Conservation (phyloP, 139 green algal genomes). For the Micromonas commoda region DNA sequence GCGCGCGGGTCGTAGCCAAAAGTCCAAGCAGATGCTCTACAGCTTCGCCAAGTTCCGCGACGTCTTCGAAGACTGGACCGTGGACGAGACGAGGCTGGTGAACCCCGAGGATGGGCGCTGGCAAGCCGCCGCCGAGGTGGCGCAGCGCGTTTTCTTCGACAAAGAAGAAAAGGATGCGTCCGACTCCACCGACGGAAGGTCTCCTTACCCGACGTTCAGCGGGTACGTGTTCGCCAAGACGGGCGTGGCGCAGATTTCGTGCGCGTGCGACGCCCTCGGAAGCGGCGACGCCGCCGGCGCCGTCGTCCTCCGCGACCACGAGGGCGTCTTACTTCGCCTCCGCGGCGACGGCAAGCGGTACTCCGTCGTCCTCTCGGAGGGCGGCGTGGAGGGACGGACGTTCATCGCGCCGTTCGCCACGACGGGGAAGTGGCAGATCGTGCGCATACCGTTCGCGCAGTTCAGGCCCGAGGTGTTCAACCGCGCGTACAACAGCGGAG, state of each 20-base stretch:
- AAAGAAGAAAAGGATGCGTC: not conserved
- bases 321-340: slow-evolving; percentile 74
- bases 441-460: slow-evolving; percentile 72
- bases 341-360: slow-evolving; percentile 79
- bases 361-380: slow-evolving; percentile 48
- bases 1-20: slow-evolving; percentile 32
- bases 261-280: slow-evolving; percentile 16
- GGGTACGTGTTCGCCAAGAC: slow-evolving; percentile 11
- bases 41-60: slow-evolving; percentile 41
- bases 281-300: not conserved
- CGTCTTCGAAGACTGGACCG: slow-evolving; percentile 13
- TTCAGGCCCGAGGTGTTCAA: slow-evolving; percentile 52
- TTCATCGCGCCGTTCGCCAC: slow-evolving; percentile 63
- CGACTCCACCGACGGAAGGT: not conserved
- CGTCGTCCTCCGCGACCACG: slow-evolving; percentile 33
- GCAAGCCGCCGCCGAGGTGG: not conserved
- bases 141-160: slow-evolving; percentile 8
- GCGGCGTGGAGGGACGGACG: slow-evolving; percentile 4
- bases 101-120: not conserved
- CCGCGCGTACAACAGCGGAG: not conserved
- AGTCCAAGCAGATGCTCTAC: slow-evolving; percentile 48
- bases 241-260: not conserved
- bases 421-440: slow-evolving; percentile 49
- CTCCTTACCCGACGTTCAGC: not conserved
- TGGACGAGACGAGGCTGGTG: not conserved